These are phyloP conservation scores for Coniochaeta prunicola DNA, from an alignment of 2,329 filamentous ascomycete species.

Conservation along the genomic window DNA sequence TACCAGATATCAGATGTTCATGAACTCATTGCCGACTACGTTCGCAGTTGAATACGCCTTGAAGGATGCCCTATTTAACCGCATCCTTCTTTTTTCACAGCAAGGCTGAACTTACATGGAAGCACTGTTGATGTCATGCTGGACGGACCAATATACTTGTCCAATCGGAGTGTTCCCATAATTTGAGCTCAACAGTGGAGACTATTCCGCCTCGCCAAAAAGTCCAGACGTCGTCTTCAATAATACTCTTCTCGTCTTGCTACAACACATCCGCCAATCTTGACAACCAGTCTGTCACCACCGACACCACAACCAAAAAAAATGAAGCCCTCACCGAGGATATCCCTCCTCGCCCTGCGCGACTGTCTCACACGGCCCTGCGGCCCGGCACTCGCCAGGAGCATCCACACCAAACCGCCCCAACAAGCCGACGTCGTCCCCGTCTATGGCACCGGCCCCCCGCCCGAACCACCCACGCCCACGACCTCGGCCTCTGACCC, in stretches of 20 bases:
- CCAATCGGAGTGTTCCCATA: not conserved
- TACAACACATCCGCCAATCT: too few relatives aligned
- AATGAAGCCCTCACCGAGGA: slow-evolving; percentile 34
- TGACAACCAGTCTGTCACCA: too few relatives aligned
- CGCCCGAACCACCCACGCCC: slow-evolving; percentile 47
- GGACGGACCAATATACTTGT: not conserved
- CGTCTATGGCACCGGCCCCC: slow-evolving; percentile 34
- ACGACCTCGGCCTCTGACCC: slow-evolving; percentile 18
- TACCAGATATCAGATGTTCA: not conserved
- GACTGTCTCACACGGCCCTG: slow-evolving; percentile 11
- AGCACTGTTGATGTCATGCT: not conserved
- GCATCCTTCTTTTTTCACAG: not conserved
- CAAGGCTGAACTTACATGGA: not conserved
- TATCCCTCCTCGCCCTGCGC: slow-evolving; percentile 22
- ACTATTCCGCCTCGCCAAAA: not conserved
- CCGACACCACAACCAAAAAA: too few relatives aligned
- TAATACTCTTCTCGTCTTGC: too few relatives aligned
- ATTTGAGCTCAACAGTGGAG: not conserved
- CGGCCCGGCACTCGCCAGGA: slow-evolving; percentile 9
- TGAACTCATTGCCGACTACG: not conserved
- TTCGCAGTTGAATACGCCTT: not conserved
- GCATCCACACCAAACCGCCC: slow-evolving; percentile 17
- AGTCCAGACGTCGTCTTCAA: not conserved
- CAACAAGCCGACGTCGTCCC: slow-evolving; percentile 16
- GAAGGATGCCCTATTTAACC: not conserved